Percentiles rank a stretch among this genome's conserved stretches.
Evolutionary conservation across 371 early-diverging fungal species (phyloP).

Genomic region (Mortierella sp.): DNA sequence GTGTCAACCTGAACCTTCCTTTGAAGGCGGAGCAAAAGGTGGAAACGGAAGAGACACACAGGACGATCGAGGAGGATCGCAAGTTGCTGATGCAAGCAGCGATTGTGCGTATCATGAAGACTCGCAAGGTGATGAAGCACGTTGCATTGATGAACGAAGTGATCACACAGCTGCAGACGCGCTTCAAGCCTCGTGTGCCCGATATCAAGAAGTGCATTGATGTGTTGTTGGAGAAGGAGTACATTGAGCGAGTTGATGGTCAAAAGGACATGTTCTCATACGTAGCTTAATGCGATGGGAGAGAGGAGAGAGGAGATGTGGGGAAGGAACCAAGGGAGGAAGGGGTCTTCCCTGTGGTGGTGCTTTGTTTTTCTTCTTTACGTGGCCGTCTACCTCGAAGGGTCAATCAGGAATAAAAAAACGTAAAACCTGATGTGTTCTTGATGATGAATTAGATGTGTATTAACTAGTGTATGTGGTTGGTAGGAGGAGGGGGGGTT

Average conservation of each 20-base stretch:
- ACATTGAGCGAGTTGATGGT: constrained; percentile 89
- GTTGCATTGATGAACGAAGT: constrained; percentile 89
- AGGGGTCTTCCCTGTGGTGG: too few relatives aligned
- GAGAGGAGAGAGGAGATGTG: not conserved
- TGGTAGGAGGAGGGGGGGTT: not conserved
- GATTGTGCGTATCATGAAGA: constrained; percentile 97
- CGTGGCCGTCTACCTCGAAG: too few relatives aligned
- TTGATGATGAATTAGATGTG: too few relatives aligned
- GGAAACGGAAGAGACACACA: constrained; percentile 90
- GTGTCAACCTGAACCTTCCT: constrained; percentile 85
- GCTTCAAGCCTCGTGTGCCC: constrained; percentile 91
- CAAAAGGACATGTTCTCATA: constrained; percentile 90
- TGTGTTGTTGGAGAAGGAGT: constrained; percentile 93
- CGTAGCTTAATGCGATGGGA: constrained; percentile 70
- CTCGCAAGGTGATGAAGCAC: constrained; percentile 92
- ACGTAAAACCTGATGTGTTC: too few relatives aligned
- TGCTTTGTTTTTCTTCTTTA: too few relatives aligned
- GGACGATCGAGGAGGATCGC: constrained; percentile 89
- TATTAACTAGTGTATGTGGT: too few relatives aligned
- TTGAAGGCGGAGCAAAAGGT: constrained; percentile 88
- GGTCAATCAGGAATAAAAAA: not conserved
- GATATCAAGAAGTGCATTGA: constrained; percentile 98
- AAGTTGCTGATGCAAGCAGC: constrained; percentile 95
- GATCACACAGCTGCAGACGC: constrained; percentile 85
- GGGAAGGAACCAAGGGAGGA: not conserved